These are phyloP conservation scores for Adiantum capillusveneris DNA, from an alignment of 75 land plant genomes.

Conservation along the genomic window DNA sequence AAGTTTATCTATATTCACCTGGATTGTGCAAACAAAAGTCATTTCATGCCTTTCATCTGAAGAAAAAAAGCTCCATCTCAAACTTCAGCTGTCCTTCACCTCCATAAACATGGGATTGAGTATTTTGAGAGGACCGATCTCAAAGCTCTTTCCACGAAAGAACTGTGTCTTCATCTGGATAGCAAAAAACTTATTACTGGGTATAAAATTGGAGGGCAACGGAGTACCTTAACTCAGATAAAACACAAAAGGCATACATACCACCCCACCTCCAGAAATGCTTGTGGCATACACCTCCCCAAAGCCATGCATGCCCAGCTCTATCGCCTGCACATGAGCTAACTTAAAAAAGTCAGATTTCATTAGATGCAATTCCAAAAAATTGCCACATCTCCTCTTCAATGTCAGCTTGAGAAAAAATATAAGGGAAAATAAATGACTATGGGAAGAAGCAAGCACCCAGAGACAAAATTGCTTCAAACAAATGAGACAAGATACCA, in stretches of 20 bases:
- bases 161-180: conserved; percentile 22
- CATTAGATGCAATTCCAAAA: no score
- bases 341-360: no score
- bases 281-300: conserved; percentile 27
- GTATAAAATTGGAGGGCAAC: not conserved
- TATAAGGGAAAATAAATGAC: no score
- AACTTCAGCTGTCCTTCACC: conserved; percentile 9
- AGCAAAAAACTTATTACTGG: no score
- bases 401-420: no score
- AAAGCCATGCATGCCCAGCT: conserved; percentile 28
- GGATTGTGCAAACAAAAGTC: no score
- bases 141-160: conserved; percentile 31
- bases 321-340: conserved; percentile 17
- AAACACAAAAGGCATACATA: conserved; percentile 9
- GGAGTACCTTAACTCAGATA: not conserved
- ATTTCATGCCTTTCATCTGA: no score
- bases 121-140: conserved; percentile 27
- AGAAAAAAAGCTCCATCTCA: not conserved
- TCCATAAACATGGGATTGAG: conserved; percentile 30
- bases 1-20: conserved; percentile 16
- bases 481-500: no score
- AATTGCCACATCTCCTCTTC: no score
- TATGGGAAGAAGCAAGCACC: no score
- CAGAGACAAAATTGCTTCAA: no score
- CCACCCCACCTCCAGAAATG: conserved; percentile 16